Evolutionary conservation across 2,329 filamentous ascomycete genomes (phyloP), one percentile per base, ranked within the genome.

Genomic region (Calonectria leucothoes): DNA sequence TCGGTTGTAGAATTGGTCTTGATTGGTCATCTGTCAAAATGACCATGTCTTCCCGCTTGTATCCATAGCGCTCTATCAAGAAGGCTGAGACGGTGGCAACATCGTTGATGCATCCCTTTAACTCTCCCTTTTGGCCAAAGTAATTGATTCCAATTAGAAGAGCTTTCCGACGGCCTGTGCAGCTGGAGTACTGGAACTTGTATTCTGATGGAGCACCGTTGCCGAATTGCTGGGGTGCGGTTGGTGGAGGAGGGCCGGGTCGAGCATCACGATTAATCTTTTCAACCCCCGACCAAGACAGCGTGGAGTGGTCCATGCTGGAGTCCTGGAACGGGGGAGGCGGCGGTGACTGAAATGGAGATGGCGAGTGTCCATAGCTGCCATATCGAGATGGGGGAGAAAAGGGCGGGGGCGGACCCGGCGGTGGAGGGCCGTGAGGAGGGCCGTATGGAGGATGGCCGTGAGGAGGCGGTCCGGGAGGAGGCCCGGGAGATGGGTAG

Each of bases 121-220:
- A 89, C 87, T 94, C 92, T 63, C 91, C 93, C 29, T 91, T 85
- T 81, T 94, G 92, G 64, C 92, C 91, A 79, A 95, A 93, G 86
- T 95, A 95, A 87, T 95, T 95, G 88, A 95, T 94, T 65, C 94
- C 94, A 75, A 95, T 94, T 67, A 95, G 86, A 69, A 95, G 85
- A 7, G 94, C 94, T 86, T 94, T 94, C 79, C 93, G 89, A 75
- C 89, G 89, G 59, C 94, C 94, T 7, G 91, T 93, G 82, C 94
- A 95, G 81, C 92, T 91, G 70, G 92, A 94, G 86, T 94, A 95
- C 84, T 94, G 92, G 86, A 94, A 95, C 6, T 89, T 92, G 83
- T 95, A 95, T 74, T 88, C 89, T 27, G 88, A 83, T 1, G 93
- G 93, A 0, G 93, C 93, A 73, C 93, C 93, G 75, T 92, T 89